phyloP scores from a whole-genome alignment of 371 early-diverging fungal genomes.

The Rhizoclosmatium hyalinum region DNA sequence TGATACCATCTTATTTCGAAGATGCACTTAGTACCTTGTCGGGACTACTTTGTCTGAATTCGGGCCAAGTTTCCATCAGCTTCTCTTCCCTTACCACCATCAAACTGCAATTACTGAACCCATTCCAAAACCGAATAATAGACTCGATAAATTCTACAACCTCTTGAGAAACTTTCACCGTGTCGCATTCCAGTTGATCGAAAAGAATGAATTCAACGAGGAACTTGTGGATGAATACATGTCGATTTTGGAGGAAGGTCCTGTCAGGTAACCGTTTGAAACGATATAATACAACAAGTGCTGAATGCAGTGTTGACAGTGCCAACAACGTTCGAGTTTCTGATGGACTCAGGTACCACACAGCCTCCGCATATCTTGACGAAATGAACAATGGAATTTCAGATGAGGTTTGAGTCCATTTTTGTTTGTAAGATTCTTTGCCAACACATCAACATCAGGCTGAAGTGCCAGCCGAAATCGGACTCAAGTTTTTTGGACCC shows the following conservation, averaged over 20 bases:
- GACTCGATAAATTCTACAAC: constrained; percentile 87
- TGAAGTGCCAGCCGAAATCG: constrained; percentile 59
- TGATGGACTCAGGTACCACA: constrained; percentile 79
- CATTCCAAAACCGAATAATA: constrained; percentile 28
- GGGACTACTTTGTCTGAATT: too few relatives aligned
- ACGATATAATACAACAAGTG: too few relatives aligned
- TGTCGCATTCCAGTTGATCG: constrained; percentile 73
- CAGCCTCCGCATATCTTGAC: constrained; percentile 80
- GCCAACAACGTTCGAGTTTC: constrained; percentile 71
- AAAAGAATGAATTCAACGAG: constrained; percentile 70
- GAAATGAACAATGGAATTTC: constrained; percentile 73
- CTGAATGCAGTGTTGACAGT: neutral
- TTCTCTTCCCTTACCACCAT: too few relatives aligned
- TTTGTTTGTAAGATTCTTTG: neutral
- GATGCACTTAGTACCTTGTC: too few relatives aligned
- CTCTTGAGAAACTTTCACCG: constrained; percentile 77
- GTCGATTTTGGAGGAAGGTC: constrained; percentile 70
- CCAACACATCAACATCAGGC: neutral
- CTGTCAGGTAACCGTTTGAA: constrained; percentile 66
- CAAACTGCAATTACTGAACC: too few relatives aligned
- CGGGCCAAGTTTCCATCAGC: too few relatives aligned
- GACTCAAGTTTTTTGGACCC: constrained; percentile 66
- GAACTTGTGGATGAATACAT: constrained; percentile 65
- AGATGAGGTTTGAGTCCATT: constrained; percentile 40
- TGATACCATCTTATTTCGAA: neutral